Conservation (phyloP, 2,329 filamentous ascomycete genomes). For the Botrytis porri region DNA sequence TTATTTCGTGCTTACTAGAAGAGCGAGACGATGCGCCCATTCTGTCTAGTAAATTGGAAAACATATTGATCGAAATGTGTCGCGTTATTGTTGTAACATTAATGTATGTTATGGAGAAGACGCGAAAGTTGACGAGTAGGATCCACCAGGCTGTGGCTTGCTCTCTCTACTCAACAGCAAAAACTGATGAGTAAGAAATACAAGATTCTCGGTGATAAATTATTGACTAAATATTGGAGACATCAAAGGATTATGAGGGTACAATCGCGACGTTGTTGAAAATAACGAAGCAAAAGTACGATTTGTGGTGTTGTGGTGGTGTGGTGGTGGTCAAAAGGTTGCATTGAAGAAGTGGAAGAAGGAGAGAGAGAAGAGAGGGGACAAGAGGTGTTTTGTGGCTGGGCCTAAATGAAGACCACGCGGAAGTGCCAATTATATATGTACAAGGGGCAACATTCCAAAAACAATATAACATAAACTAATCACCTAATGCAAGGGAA, state of each 20-base stretch:
- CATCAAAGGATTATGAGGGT: neutral
- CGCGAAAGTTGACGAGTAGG: constrained; percentile 18
- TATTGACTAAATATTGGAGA: neutral
- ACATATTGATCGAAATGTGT: constrained; percentile 24
- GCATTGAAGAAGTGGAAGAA: constrained; percentile 11
- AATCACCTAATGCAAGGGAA: constrained; percentile 6
- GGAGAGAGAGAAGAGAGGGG: neutral
- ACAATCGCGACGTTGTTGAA: constrained; percentile 1
- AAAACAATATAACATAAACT: neutral
- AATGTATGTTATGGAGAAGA: constrained; percentile 18
- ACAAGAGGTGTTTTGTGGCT: constrained; percentile 17
- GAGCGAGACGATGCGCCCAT: constrained; percentile 26
- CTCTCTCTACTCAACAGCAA: constrained; percentile 5
- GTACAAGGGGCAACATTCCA: constrained; percentile 15
- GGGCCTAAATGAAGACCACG: constrained; percentile 7
- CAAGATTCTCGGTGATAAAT: neutral
- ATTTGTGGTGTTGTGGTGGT: neutral
- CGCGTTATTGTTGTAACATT: constrained; percentile 19
- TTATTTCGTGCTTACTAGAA: constrained; percentile 22
- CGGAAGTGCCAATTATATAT: constrained; percentile 10
- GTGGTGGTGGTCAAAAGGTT: neutral
- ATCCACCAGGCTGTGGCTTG: constrained; percentile 19
- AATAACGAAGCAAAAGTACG: neutral
- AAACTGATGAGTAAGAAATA: constrained; percentile 2
- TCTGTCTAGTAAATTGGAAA: constrained; percentile 28